Base-by-base conservation (phyloP, 2,329 filamentous ascomycete genomes). In the Alternaria sp. region DNA sequence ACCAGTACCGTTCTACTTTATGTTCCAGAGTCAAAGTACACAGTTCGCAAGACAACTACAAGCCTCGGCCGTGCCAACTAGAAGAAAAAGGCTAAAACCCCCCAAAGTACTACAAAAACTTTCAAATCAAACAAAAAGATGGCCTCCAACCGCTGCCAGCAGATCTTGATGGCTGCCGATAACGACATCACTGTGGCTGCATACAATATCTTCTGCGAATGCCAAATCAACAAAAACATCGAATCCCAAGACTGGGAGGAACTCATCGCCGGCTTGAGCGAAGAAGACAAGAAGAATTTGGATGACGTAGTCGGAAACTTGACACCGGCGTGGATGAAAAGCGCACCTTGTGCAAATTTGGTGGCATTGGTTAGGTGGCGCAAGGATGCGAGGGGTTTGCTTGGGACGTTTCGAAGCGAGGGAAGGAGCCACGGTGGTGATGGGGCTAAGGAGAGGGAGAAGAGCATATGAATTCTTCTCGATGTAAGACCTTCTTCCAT, bases 401-500 rank as follows among this genome's bases (percentile, higher is more conserved):
- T 24, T 24, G 14, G 12, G 5, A 12, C 1, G 7, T 18, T 11
- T 1, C 7, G 7, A 36, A 7, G 1, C 1, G 14, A 7, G 3
- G 1, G 3, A 12, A 0, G 4, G 5, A 7, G 14, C 20, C n/a
- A 48, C 1, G 24, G 18, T 5, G 7, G 16, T 11, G 0, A 1
- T 1, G 3, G 14, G n/a, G 14, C 20, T 36, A 36, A 14, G 8
- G 2, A 12, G 0, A 14, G 39, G 0, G 12, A 36, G 12, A 36
- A 36, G 11, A 12, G 5, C 6, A 14, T 7, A 36, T 36, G 6
- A 0, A 7, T 36, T 16, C 12, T 36, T 36, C 12, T 36, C 14
- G 1, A 14, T 36, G 32, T 36, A 7, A 16, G 12, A 36, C 5
- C 14, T 16, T 34, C 4, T 34, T 34, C 14, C 32, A 36, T 16